Percentiles rank a stretch among this genome's conserved stretches.
These are phyloP conservation scores for Lentinula detonsa DNA, from an alignment of 768 basidiomycete species.

Conservation along the genomic window DNA sequence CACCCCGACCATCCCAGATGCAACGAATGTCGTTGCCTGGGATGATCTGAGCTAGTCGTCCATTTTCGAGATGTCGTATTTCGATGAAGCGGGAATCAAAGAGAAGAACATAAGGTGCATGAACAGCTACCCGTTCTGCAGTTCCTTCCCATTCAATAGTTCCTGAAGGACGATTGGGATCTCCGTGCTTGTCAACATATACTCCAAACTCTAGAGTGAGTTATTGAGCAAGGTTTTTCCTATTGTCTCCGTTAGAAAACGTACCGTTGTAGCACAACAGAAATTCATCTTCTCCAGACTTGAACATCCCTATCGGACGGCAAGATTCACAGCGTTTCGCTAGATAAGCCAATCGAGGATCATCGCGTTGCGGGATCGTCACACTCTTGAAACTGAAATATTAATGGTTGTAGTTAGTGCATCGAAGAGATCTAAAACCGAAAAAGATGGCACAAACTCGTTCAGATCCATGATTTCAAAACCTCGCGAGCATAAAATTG, in stretches of 20 bases:
- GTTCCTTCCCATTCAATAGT: conserved; percentile 95
- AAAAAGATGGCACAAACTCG: conserved; percentile 53
- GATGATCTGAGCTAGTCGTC: conserved; percentile 77
- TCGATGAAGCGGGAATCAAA: conserved; percentile 91
- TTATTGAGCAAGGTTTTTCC: not conserved
- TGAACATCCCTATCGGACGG: conserved; percentile 86
- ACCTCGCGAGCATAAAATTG: conserved; percentile 87
- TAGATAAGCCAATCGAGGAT: conserved; percentile 55
- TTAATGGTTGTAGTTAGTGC: conserved; percentile 14
- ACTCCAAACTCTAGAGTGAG: conserved; percentile 71
- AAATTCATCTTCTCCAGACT: conserved; percentile 80
- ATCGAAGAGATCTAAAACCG: conserved; percentile 63
- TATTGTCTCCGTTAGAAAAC: conserved; percentile 10
- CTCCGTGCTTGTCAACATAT: conserved; percentile 90
- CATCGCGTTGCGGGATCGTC: conserved; percentile 81
- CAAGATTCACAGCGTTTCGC: conserved; percentile 79
- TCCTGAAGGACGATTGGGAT: conserved; percentile 62
- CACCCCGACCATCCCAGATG: conserved; percentile 82
- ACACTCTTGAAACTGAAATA: conserved; percentile 70
- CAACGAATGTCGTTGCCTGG: conserved; percentile 77
- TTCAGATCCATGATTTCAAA: conserved; percentile 97
- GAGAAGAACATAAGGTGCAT: conserved; percentile 81
- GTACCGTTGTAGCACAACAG: conserved; percentile 83
- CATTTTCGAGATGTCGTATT: conserved; percentile 77
- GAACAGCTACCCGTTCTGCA: conserved; percentile 84